Evolutionary conservation across 2,329 filamentous ascomycete genomes (phyloP).

Genomic region (Colletotrichum noveboracense): DNA sequence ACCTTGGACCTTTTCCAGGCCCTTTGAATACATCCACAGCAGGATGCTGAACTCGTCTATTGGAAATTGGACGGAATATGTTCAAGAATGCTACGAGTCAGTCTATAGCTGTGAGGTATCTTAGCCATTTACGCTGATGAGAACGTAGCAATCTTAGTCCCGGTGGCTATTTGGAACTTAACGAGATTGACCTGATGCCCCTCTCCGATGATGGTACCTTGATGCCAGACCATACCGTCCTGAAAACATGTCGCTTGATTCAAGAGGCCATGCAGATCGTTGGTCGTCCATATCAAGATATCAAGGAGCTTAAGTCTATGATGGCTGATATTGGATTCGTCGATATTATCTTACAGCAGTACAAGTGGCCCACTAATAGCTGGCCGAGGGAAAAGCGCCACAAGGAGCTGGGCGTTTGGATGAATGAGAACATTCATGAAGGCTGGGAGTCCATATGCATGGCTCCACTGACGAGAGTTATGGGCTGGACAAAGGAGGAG

Average conservation of each 20-base stretch:
- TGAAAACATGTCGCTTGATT: constrained; percentile 30
- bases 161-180: constrained; percentile 48
- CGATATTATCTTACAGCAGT: background rate
- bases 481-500: background rate
- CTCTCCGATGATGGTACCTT: constrained; percentile 26
- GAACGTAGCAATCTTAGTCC: constrained; percentile 28
- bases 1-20: constrained; percentile 32
- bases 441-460: background rate
- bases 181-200: constrained; percentile 41
- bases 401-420: background rate
- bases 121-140: background rate
- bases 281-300: background rate
- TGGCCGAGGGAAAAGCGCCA: background rate
- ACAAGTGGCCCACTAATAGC: background rate
- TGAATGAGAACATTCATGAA: background rate
- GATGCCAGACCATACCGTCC: constrained; percentile 26
- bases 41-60: background rate
- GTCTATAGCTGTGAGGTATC: background rate
- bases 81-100: constrained; percentile 34
- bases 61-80: background rate
- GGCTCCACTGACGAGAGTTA: background rate
- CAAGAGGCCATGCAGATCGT: background rate
- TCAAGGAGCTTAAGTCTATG: background rate
- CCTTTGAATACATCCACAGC: constrained; percentile 9
- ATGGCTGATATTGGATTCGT: background rate